phyloP scores from a whole-genome alignment of 2,329 filamentous ascomycete species.

The Penicillium polonicum region DNA sequence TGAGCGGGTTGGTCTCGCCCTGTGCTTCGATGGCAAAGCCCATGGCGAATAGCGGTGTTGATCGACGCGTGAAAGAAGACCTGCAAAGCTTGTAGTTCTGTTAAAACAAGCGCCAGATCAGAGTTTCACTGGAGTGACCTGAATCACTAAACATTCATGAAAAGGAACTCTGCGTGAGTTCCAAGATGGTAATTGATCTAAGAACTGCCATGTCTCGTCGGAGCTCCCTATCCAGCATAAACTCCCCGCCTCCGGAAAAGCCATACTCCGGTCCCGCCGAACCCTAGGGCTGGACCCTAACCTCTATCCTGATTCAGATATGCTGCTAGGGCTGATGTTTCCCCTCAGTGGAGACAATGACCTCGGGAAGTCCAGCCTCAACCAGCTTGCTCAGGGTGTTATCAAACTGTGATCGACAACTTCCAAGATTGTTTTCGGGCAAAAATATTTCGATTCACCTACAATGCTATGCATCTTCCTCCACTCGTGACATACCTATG shows the following conservation, averaged over 20 bases:
- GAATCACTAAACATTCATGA: background rate
- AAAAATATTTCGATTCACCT: background rate
- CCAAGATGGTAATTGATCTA: slow-evolving; percentile 2
- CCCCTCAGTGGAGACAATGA: slow-evolving; percentile 18
- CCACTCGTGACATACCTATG: slow-evolving; percentile 33
- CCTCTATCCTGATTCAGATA: slow-evolving; percentile 12
- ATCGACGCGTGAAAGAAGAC: background rate
- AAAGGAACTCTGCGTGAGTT: background rate
- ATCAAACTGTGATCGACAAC: slow-evolving; percentile 11
- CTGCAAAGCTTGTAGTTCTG: background rate
- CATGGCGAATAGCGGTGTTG: slow-evolving; percentile 51
- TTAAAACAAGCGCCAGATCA: background rate
- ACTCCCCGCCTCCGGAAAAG: slow-evolving; percentile 25
- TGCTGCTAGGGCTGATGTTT: slow-evolving; percentile 23
- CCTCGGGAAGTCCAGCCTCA: slow-evolving; percentile 18
- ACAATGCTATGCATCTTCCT: background rate
- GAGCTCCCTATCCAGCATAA: slow-evolving; percentile 6
- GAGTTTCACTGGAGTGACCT: background rate
- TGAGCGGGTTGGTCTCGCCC: slow-evolving; percentile 75
- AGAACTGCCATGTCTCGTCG: slow-evolving; percentile 4
- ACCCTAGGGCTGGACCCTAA: slow-evolving; percentile 35
- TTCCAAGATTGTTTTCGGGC: slow-evolving; percentile 2
- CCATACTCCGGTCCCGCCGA: slow-evolving; percentile 24
- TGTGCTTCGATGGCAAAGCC: slow-evolving; percentile 73
- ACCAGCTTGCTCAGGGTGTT: background rate